Evolutionary conservation across 225 moss, liverwort and hornwort genomes (phyloP), one percentile per base, ranked within the genome.

Genomic region (Straminergon stramineum): DNA sequence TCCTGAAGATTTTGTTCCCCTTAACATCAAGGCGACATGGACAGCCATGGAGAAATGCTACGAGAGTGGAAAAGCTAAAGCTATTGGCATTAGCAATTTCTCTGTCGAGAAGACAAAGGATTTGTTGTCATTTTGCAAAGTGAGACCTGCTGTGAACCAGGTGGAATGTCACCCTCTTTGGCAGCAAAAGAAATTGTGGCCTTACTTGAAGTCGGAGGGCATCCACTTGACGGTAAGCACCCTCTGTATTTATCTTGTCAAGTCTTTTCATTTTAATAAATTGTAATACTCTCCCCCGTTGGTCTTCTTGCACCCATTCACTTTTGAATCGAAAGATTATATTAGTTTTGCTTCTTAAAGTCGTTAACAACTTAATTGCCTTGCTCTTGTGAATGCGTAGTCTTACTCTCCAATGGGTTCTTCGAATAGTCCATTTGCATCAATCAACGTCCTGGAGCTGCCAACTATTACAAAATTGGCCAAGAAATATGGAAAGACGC

Each of bases 341-440:
- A 5, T 8, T 4, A 27, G 2, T 23, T 16, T 64, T 52, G 9
- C 26, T 15, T 75, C 7, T 73, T 4, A 37, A 37, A 17, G 8
- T 30, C 9, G 18, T 45, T 75, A 6, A 27, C 0, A 30, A 34
- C 4, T 34, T 1, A 14, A 7, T n/a, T 2, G 5, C 1, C 7
- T 24, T 73, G 30, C 35, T 64, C 24, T 63, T 48, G 15, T 76
- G 10, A 41, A 0, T 55, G 35, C 2, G 69, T 83, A 95, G 95
- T 92, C 94, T 19, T 95, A 95, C 45, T 92, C 95, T 73, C 95
- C 95, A 15, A 91, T 95, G 30, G 95, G 95, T 9, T 95, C 95
- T 0, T 91, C 94, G 13, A 93, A 91, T 16, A 91, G 93, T 68
- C 82, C 91, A 45, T 93, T 93, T 82, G 93, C 91, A 18, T 79